Percentiles rank a stretch among this genome's conserved stretches.
phyloP scores from a whole-genome alignment of 441 rosid species.

The Metrosideros polymorpha region DNA sequence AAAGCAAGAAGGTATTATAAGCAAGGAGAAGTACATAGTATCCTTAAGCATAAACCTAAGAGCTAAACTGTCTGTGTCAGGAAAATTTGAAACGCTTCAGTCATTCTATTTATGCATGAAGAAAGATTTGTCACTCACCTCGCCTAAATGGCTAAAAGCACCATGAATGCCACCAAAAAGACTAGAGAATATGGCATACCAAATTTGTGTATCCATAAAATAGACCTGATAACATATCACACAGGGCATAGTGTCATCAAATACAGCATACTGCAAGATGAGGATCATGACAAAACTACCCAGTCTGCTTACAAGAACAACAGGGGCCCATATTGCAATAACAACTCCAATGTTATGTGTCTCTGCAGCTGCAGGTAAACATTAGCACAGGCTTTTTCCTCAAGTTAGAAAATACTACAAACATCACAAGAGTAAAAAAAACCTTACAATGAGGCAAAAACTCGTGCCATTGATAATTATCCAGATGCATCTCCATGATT shows the following conservation, averaged over 20 bases:
- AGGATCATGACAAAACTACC: not conserved
- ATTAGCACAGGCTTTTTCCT: conserved; percentile 6
- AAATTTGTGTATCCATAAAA: conserved; percentile 92
- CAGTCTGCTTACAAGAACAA: conserved; percentile 61
- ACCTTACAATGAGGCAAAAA: conserved; percentile 72
- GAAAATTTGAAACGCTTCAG: not conserved
- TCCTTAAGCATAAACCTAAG: not conserved
- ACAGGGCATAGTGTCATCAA: not conserved
- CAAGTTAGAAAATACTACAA: not conserved
- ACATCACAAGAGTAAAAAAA: not conserved
- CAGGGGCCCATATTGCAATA: conserved; percentile 93
- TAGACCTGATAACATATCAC: conserved; percentile 53
- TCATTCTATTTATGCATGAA: not conserved
- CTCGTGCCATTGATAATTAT: conserved; percentile 79
- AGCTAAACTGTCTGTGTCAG: not conserved
- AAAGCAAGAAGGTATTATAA: not conserved
- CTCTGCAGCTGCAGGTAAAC: conserved; percentile 32
- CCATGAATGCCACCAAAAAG: conserved; percentile 95
- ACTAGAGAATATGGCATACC: conserved; percentile 94
- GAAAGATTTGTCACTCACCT: conserved; percentile 43
- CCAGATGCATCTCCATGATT: conserved; percentile 56
- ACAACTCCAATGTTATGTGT: conserved; percentile 78
- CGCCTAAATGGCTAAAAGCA: conserved; percentile 96
- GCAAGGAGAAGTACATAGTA: not conserved
- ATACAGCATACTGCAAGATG: not conserved